A percentile compares a stretch with the other conserved stretches of the same genome.
phyloP scores from a whole-genome alignment of 495 filamentous ascomycete species.

The Aspergillus bridgeri region DNA sequence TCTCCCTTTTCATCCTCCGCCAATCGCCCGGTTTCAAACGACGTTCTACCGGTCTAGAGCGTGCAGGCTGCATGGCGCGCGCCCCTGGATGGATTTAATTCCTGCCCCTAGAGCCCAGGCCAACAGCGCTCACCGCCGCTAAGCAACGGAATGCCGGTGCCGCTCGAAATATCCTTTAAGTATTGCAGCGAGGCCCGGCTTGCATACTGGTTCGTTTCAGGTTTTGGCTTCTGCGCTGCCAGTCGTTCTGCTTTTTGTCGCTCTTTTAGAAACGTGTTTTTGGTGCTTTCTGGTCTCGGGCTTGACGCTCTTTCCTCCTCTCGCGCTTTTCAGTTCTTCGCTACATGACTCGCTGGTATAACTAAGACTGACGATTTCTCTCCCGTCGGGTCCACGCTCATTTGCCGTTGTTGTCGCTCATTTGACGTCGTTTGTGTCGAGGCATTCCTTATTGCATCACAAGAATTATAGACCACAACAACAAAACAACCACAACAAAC shows the following conservation, averaged over 20 bases:
- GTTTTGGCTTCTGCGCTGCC: conserved; percentile 29
- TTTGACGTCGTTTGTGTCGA: conserved; percentile 23
- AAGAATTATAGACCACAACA: conserved; percentile 22
- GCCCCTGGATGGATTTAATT: conserved; percentile 19
- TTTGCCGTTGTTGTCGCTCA: conserved; percentile 14
- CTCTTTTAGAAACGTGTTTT: conserved; percentile 36
- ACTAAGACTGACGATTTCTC: conserved; percentile 25
- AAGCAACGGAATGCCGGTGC: conserved; percentile 35
- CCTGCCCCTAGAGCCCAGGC: conserved; percentile 6
- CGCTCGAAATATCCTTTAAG: conserved; percentile 14
- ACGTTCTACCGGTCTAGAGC: conserved; percentile 13
- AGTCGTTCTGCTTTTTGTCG: conserved; percentile 32
- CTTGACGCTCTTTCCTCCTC: conserved; percentile 34
- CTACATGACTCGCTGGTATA: conserved; percentile 15
- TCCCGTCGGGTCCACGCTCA: conserved; percentile 19
- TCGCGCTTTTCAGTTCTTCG: conserved; percentile 21
- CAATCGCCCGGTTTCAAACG: conserved; percentile 24
- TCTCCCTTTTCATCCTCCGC: conserved; percentile 10
- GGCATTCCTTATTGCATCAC: conserved; percentile 34
- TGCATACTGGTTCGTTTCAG: conserved; percentile 27
- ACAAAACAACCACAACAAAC: conserved; percentile 13
- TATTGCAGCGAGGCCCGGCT: conserved; percentile 23
- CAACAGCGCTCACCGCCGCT: conserved; percentile 33
- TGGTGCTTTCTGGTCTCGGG: conserved; percentile 26
- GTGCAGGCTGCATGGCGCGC: conserved; percentile 16